These are phyloP conservation scores for Staphylotrichum tortipilum DNA, from an alignment of 495 filamentous ascomycete genomes.

Conservation along the genomic window DNA sequence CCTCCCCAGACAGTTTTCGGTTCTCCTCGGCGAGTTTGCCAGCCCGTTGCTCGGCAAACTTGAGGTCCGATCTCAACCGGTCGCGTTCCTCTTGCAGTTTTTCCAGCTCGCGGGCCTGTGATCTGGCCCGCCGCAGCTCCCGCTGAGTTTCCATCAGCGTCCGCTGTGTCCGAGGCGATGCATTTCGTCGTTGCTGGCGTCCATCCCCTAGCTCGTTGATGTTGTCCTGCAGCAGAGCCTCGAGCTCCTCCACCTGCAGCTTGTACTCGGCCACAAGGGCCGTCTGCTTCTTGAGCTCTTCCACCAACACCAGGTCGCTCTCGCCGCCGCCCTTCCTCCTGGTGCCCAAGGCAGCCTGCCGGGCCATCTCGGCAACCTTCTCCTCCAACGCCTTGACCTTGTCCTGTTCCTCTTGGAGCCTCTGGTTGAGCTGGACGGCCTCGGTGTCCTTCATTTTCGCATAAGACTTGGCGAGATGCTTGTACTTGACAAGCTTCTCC, in stretches of 20 bases:
- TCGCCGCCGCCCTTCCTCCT: conserved; percentile 37
- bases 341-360: conserved; percentile 37
- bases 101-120: conserved; percentile 43
- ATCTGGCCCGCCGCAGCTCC: conserved; percentile 38
- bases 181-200: conserved; percentile 22
- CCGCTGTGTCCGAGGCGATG: conserved; percentile 39
- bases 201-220: conserved; percentile 29
- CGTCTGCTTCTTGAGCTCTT: conserved; percentile 57
- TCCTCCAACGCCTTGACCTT: conserved; percentile 45
- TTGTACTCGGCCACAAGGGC: conserved; percentile 60
- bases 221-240: conserved; percentile 38
- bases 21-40: conserved; percentile 39
- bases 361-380: conserved; percentile 52
- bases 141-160: conserved; percentile 37
- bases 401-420: conserved; percentile 55
- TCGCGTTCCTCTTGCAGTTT: conserved; percentile 41
- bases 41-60: conserved; percentile 36
- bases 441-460: conserved; percentile 84
- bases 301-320: conserved; percentile 42
- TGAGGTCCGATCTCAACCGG: conserved; percentile 37
- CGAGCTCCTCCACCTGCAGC: conserved; percentile 54
- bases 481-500: conserved; percentile 68
- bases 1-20: conserved; percentile 33
- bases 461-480: conserved; percentile 76
- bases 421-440: conserved; percentile 60